Evolutionary conservation across 306 rosid genomes (phyloP).

Genomic region (Corylus americana): DNA sequence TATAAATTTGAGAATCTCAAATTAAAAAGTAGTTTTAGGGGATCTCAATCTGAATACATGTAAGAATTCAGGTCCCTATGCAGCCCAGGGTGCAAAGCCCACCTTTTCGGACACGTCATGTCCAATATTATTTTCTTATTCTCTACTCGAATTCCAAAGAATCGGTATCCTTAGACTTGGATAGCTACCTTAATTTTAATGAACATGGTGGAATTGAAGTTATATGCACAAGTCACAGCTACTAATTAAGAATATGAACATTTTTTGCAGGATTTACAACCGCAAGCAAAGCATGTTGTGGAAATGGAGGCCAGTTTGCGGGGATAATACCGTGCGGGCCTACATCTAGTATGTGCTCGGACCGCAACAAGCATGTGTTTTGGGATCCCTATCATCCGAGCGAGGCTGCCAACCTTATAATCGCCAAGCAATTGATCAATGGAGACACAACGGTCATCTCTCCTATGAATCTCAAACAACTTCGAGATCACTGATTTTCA

Average conservation of each 20-base stretch:
- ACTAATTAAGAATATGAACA: not conserved
- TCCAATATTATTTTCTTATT: too few species aligned
- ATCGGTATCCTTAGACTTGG: too few species aligned
- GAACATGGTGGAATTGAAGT: too few species aligned
- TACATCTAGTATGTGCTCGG: conserved; percentile 68
- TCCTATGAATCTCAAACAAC: conserved; percentile 84
- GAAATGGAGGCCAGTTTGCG: conserved; percentile 91
- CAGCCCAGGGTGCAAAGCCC: too few species aligned
- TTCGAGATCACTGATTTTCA: conserved; percentile 46
- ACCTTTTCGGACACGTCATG: too few species aligned
- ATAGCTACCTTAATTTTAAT: too few species aligned
- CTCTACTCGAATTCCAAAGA: too few species aligned
- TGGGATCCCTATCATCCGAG: conserved; percentile 99
- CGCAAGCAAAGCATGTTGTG: conserved; percentile 81
- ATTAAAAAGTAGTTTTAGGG: too few species aligned
- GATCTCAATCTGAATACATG: too few species aligned
- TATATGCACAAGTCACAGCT: too few species aligned
- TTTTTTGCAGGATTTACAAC: conserved; percentile 64
- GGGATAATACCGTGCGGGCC: conserved; percentile 97
- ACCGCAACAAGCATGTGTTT: conserved; percentile 72
- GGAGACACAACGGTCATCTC: conserved; percentile 68
- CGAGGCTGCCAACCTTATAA: conserved; percentile 78
- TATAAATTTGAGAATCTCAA: too few species aligned
- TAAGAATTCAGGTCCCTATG: too few species aligned
- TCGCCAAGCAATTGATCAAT: conserved; percentile 74